Percentiles rank a stretch among this genome's conserved stretches.
Conservation (phyloP, 2,329 filamentous ascomycete species). For the Microcera coccophila region DNA sequence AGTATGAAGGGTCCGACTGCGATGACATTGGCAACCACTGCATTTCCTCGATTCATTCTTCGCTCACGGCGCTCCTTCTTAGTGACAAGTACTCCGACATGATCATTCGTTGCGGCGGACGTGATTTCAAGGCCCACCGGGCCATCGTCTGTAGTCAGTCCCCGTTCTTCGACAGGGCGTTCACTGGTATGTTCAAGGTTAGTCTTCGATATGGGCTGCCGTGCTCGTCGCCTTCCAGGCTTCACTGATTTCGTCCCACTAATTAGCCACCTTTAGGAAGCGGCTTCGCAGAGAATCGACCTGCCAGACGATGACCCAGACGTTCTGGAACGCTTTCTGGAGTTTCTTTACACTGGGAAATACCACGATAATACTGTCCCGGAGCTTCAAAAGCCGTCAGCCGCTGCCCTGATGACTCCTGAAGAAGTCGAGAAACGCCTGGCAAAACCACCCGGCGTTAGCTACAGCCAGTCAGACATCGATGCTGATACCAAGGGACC, state of each 20-base stretch:
- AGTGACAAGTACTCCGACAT: slow-evolving; percentile 32
- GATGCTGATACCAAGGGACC: neutral
- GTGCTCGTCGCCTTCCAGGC: too few relatives aligned
- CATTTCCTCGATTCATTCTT: neutral
- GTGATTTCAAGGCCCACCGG: slow-evolving; percentile 32
- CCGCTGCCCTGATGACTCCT: neutral
- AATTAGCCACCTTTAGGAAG: slow-evolving; percentile 15
- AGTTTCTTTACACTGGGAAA: slow-evolving; percentile 29
- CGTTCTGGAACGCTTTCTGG: slow-evolving; percentile 23
- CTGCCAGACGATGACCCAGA: slow-evolving; percentile 30
- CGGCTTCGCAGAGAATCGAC: slow-evolving; percentile 13
- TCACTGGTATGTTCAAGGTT: slow-evolving; percentile 28
- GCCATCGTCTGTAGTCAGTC: slow-evolving; percentile 35
- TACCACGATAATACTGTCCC: slow-evolving; percentile 11
- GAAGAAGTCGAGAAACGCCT: slow-evolving; percentile 11
- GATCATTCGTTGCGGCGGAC: slow-evolving; percentile 27
- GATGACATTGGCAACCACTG: neutral
- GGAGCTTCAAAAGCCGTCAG: neutral
- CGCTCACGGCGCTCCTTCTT: neutral
- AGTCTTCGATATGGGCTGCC: too few relatives aligned
- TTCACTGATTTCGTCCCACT: too few relatives aligned
- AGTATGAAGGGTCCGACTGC: too few relatives aligned
- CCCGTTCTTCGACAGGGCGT: slow-evolving; percentile 28
- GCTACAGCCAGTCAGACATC: neutral
- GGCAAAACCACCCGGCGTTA: slow-evolving; percentile 3